Percentiles rank a stretch among this genome's conserved stretches.
phyloP scores from a whole-genome alignment of 106 monocot genomes.

The Iris macrosiphon region DNA sequence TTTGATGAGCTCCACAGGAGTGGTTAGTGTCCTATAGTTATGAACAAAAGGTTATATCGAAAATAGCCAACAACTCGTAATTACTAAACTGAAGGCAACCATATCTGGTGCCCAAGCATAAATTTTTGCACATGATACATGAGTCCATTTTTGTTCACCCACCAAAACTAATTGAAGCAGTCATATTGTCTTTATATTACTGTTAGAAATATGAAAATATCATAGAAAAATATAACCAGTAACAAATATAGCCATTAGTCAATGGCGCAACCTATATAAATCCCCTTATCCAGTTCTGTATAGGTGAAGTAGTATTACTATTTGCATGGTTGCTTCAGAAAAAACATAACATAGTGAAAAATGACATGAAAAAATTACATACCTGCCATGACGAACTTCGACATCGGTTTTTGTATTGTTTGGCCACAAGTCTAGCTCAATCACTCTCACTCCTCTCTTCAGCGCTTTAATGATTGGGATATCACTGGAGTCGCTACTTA shows the following conservation, averaged over 20 bases:
- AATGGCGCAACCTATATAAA: too few species aligned
- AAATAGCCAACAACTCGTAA: not conserved
- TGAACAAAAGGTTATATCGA: not conserved
- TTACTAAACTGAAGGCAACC: too few species aligned
- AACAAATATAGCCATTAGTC: too few species aligned
- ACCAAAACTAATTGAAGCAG: too few species aligned
- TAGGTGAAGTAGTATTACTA: too few species aligned
- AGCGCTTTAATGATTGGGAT: slow-evolving; percentile 56
- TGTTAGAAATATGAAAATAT: too few species aligned
- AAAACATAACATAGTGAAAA: not conserved
- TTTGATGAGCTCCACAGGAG: slow-evolving; percentile 63
- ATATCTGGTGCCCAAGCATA: not conserved
- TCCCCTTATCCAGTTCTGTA: too few species aligned
- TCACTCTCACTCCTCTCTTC: slow-evolving; percentile 54
- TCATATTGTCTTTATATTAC: too few species aligned
- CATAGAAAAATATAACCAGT: too few species aligned
- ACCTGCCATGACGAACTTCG: slow-evolving; percentile 57
- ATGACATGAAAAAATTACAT: not conserved
- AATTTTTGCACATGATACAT: not conserved
- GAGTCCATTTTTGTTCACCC: too few species aligned
- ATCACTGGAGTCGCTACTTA: slow-evolving; percentile 53
- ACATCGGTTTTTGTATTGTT: slow-evolving; percentile 37
- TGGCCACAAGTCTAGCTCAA: slow-evolving; percentile 73
- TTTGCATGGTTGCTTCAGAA: too few species aligned
- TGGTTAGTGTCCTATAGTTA: slow-evolving; percentile 57